A percentile compares a stretch with the other conserved stretches of the same genome.
Conservation (phyloP, 1,284 basidiomycete genomes). For the Boletellus sp. region DNA sequence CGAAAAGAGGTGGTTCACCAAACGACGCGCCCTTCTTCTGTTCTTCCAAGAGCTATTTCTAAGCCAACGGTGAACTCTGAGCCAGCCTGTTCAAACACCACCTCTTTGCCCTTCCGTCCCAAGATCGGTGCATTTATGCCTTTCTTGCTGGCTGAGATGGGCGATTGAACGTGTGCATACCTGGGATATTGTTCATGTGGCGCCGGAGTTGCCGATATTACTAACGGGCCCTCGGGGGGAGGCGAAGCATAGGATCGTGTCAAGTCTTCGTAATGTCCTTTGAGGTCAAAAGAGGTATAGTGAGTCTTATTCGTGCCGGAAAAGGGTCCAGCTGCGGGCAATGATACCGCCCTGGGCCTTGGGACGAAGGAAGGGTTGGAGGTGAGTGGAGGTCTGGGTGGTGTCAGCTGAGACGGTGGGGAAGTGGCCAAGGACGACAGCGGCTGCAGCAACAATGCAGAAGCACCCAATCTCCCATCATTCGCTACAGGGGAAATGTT, state of each 20-base stretch:
- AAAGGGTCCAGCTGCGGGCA: slow-evolving; percentile 12
- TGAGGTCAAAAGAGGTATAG: slow-evolving; percentile 13
- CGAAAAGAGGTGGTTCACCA: slow-evolving; percentile 21
- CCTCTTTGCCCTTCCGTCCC: slow-evolving; percentile 16
- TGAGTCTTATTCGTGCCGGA: slow-evolving; percentile 8
- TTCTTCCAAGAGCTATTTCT: slow-evolving; percentile 32
- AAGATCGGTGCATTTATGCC: slow-evolving; percentile 11
- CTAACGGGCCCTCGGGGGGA: slow-evolving; percentile 28
- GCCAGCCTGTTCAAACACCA: slow-evolving; percentile 29
- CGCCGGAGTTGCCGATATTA: slow-evolving; percentile 16
- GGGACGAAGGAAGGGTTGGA: slow-evolving; percentile 15
- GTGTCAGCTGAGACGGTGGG: slow-evolving; percentile 1
- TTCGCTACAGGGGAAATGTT: neutral
- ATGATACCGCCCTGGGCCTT: slow-evolving; percentile 24
- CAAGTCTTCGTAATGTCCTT: slow-evolving; percentile 24
- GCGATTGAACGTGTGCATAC: slow-evolving; percentile 26
- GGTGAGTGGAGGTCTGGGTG: slow-evolving; percentile 9
- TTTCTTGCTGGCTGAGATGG: slow-evolving; percentile 14
- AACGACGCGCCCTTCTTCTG: slow-evolving; percentile 30
- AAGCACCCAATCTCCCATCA: slow-evolving; percentile 17
- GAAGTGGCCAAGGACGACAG: slow-evolving; percentile 18
- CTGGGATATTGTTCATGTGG: slow-evolving; percentile 25
- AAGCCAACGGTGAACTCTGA: slow-evolving; percentile 31
- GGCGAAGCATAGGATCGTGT: slow-evolving; percentile 30
- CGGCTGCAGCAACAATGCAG: slow-evolving; percentile 31